Evolutionary conservation across 805 yeast genomes (phyloP), one percentile per base, ranked within the genome.

Genomic region (Candida yuanshanica): DNA sequence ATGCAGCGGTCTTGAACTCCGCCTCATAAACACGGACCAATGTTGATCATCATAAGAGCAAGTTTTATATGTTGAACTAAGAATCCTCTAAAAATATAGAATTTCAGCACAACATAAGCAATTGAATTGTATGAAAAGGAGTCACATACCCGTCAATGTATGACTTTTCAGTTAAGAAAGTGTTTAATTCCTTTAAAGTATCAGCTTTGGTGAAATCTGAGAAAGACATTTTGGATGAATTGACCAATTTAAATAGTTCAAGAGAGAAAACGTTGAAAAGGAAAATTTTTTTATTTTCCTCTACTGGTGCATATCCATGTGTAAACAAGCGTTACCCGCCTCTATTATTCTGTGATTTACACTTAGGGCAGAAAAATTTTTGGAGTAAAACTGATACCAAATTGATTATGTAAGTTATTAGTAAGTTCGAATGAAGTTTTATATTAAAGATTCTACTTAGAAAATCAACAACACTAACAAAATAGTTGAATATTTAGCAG

Each of bases 1-100:
- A 87, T 81, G 80, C 81, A 85, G 82, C 90, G 77, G 95, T 95
- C 83, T 91, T 84, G 84, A 77, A 81, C 69, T 72, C 87, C 95
- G 81, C 89, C 85, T 87, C 95, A 79, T 83, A 83, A 86, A 86
- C 95, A 85, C 90, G 95, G 95, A 85, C 95, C 95, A 85, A 82
- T 74, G 59, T 63, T 62, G 71, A 69, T 83, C 89, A 83, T 81
- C 87, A 81, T 75, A 41, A 49, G 47, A 20, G 33, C 33, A 16
- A 20, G 16, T 21, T 31, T 37, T 6, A 10, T 23, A 22, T 22
- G 31, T 22, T 35, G 22, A 23, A 4, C 18, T 24, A 39, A 20
- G 29, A 21, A 22, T 8, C 22, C 16, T 23, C n/a, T 7, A n/a
- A 33, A 33, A 7, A 20, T 7, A 25, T 12, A 12, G 38, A 36